Conservation (phyloP, 1,139 yeast genomes). For the Candida sp. region DNA sequence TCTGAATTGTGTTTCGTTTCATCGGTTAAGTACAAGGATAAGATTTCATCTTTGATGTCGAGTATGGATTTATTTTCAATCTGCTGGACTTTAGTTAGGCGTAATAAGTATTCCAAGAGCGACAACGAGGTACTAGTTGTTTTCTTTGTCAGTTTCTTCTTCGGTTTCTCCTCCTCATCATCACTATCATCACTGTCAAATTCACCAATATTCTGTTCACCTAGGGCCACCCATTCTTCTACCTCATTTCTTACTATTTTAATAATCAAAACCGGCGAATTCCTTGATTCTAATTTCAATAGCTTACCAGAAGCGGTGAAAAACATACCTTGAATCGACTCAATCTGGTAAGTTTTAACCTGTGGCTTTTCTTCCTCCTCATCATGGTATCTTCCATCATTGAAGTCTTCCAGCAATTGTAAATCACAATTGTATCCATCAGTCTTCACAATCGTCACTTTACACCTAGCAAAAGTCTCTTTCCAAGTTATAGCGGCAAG, state of each 20-base stretch:
- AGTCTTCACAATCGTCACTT: slow-evolving; percentile 32
- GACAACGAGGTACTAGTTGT: slow-evolving; percentile 39
- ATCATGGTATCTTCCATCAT: slow-evolving; percentile 77
- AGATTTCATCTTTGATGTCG: slow-evolving; percentile 62
- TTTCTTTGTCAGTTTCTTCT: slow-evolving; percentile 10
- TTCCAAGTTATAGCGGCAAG: slow-evolving; percentile 61
- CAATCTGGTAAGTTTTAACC: slow-evolving; percentile 32
- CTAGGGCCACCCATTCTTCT: slow-evolving; percentile 55
- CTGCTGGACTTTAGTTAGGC: slow-evolving; percentile 61
- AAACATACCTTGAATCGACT: slow-evolving; percentile 51
- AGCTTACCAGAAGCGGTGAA: slow-evolving; percentile 74
- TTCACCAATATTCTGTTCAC: slow-evolving; percentile 32
- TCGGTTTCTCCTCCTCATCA: slow-evolving; percentile 23
- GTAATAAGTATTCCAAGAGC: slow-evolving; percentile 60
- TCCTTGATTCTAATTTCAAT: slow-evolving; percentile 60
- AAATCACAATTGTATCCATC: slow-evolving; percentile 34
- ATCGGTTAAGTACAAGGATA: slow-evolving; percentile 61
- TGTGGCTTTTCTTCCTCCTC: slow-evolving; percentile 41
- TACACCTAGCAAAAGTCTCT: slow-evolving; percentile 64
- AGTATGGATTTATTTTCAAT: slow-evolving; percentile 56
- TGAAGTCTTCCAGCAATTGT: slow-evolving; percentile 53
- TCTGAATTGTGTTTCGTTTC: slow-evolving; percentile 41
- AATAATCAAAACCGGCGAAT: slow-evolving; percentile 66
- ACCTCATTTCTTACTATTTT: slow-evolving; percentile 31
- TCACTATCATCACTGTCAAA: slow-evolving; percentile 23